Conservation (phyloP, 306 rosid species). For the Purshia tridentata region DNA sequence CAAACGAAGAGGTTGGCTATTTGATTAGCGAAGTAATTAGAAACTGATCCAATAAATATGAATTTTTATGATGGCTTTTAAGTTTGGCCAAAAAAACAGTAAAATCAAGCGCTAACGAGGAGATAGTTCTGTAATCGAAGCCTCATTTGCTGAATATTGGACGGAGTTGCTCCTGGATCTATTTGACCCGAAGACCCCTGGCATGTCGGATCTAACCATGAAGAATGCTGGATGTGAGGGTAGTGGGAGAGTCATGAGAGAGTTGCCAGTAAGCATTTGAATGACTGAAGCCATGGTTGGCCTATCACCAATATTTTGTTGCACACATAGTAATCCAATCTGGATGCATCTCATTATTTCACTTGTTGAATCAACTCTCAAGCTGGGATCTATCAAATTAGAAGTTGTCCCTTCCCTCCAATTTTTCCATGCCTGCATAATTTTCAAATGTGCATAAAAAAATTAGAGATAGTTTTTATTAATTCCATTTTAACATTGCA, state of each 20-base stretch:
- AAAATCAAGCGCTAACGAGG: neutral
- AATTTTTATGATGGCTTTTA: neutral
- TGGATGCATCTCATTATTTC: constrained; percentile 3
- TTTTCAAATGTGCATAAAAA: neutral
- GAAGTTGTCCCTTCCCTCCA: constrained; percentile 1
- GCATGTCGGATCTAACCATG: neutral
- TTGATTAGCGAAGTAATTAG: too few species aligned
- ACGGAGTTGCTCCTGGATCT: neutral
- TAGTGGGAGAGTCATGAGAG: neutral
- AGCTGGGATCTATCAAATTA: neutral
- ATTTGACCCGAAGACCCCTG: neutral
- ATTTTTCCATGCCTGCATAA: neutral
- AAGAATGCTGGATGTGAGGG: neutral
- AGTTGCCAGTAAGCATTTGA: neutral
- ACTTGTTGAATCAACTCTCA: neutral
- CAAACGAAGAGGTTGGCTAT: too few species aligned
- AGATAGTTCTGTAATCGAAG: neutral
- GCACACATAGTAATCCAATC: neutral
- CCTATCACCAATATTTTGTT: neutral
- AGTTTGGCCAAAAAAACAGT: neutral
- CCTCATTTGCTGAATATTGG: neutral
- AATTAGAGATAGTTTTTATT: too few species aligned
- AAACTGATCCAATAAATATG: too few species aligned
- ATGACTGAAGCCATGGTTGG: neutral
- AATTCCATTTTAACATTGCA: neutral